These are phyloP conservation scores for Chrysosporium keratinophilum DNA, from an alignment of 2,329 filamentous ascomycete genomes.

Conservation along the genomic window DNA sequence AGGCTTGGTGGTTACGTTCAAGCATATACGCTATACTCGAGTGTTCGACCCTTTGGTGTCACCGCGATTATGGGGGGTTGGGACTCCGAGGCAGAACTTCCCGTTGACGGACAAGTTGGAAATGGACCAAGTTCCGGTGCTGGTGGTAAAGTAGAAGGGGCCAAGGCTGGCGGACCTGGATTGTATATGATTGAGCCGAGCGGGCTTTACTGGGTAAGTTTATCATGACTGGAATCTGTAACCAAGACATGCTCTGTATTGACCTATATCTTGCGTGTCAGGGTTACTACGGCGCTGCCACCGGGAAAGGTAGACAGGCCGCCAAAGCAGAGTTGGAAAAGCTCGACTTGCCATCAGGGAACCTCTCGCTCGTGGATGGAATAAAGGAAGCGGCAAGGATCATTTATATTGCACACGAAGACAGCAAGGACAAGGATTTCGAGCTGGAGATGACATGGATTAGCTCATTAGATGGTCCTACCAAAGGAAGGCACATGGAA, in stretches of 20 bases:
- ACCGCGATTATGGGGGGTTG: conserved; percentile 89
- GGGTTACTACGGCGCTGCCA: conserved; percentile 96
- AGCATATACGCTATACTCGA: conserved; percentile 94
- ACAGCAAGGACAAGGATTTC: conserved; percentile 99
- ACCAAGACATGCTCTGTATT: conserved; percentile 19
- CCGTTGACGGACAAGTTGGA: conserved; percentile 85
- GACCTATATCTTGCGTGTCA: conserved; percentile 21
- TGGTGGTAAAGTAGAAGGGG: conserved; percentile 68
- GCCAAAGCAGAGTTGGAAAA: conserved; percentile 99
- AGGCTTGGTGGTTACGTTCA: conserved; percentile 95
- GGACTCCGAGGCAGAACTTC: conserved; percentile 75
- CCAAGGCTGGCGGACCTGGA: conserved; percentile 75
- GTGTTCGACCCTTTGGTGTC: conserved; percentile 91
- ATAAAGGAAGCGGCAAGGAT: conserved; percentile 95
- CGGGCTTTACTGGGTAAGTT: conserved; percentile 74
- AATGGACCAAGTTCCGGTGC: conserved; percentile 65
- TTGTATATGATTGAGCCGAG: conserved; percentile 99
- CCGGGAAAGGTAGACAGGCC: conserved; percentile 90
- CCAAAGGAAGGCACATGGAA: conserved; percentile 84
- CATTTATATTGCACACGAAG: conserved; percentile 94
- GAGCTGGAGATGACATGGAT: conserved; percentile 99
- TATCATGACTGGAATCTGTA: not conserved
- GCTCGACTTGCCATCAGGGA: conserved; percentile 70
- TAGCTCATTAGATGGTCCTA: conserved; percentile 71
- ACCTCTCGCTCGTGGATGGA: conserved; percentile 69